Conservation (phyloP, 108 stramenopile genomes). For the Schizochytrium sp. region DNA sequence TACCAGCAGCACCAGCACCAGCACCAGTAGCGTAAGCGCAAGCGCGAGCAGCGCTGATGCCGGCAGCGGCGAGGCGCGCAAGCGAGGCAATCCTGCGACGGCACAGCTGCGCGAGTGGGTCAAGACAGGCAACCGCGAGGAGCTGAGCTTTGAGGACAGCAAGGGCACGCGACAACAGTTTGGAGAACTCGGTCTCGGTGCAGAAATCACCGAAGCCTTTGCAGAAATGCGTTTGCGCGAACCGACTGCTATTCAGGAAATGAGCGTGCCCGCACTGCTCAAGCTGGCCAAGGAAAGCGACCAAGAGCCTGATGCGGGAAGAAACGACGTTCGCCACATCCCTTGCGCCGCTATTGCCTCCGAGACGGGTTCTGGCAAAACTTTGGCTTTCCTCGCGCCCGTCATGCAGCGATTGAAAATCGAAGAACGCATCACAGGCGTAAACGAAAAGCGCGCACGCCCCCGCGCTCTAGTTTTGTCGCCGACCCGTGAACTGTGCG, state of each 20-base stretch:
- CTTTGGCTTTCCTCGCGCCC: neutral
- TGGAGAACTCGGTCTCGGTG: neutral
- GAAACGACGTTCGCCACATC: neutral
- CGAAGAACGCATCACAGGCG: neutral
- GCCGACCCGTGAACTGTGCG: neutral
- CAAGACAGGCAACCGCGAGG: neutral
- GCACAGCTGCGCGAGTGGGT: neutral
- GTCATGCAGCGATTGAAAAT: neutral
- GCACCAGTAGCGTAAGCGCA: no score
- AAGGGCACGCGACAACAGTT: neutral
- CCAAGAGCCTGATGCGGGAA: neutral
- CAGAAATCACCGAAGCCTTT: neutral
- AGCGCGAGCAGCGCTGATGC: no score
- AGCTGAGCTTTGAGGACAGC: neutral
- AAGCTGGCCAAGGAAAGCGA: neutral
- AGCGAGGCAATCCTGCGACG: no score
- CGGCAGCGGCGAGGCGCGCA: no score
- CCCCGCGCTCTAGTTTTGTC: neutral
- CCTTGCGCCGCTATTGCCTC: neutral
- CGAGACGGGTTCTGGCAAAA: constrained; percentile 5
- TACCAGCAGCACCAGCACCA: no score
- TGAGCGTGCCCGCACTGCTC: neutral
- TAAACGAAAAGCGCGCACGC: no score
- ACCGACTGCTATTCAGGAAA: neutral
- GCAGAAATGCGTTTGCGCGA: neutral